A percentile compares a stretch with the other conserved stretches of the same genome.
Conservation (phyloP, 1,284 basidiomycete species). For the Fomitopsis pinicola region DNA sequence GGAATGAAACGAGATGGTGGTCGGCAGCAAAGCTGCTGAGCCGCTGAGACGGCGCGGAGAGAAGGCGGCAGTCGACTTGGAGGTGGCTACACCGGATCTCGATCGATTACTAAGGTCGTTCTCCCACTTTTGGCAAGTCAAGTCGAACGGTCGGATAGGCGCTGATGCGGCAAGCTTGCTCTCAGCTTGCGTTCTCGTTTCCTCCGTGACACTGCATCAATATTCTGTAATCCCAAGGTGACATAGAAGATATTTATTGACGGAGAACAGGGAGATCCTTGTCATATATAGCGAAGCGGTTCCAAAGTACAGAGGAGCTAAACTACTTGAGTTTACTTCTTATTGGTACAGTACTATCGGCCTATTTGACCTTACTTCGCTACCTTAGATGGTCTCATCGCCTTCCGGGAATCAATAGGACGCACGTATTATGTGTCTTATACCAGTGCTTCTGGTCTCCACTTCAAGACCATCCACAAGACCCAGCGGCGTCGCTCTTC, state of each 20-base stretch:
- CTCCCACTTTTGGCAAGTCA: neutral
- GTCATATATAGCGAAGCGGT: too few species aligned
- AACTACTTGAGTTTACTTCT: too few species aligned
- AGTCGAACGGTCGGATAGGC: neutral
- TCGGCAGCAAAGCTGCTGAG: neutral
- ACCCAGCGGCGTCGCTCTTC: conserved; percentile 64
- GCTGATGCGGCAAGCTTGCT: too few species aligned
- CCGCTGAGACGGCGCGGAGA: neutral
- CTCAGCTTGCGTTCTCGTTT: too few species aligned
- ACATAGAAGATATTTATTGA: neutral
- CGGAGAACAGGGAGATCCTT: too few species aligned
- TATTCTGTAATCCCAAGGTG: too few species aligned
- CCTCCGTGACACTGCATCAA: too few species aligned
- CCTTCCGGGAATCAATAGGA: neutral
- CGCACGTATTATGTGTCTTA: neutral
- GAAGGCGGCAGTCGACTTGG: neutral
- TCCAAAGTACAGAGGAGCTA: too few species aligned
- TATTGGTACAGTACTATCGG: neutral
- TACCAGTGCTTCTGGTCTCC: conserved; percentile 26
- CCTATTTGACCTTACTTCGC: neutral
- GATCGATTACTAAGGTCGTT: neutral
- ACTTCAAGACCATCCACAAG: conserved; percentile 59
- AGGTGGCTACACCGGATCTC: neutral
- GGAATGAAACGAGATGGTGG: conserved; percentile 4
- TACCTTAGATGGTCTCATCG: too few species aligned